Evolutionary conservation across 108 stramenopile genomes (phyloP).

Genomic region (Cyclostephanos tholiformis): DNA sequence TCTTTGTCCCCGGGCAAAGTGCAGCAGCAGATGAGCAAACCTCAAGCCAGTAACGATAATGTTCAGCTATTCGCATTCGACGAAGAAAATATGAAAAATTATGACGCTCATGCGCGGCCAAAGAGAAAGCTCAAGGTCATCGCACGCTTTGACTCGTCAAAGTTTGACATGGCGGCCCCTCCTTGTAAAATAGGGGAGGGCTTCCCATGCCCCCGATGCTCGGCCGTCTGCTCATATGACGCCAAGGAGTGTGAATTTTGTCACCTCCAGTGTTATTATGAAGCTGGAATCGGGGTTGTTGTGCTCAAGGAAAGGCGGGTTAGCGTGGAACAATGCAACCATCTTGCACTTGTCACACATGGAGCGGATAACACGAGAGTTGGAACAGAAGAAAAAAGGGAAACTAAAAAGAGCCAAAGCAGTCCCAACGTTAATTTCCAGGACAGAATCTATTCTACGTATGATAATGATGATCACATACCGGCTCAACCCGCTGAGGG

Average conservation of each 20-base stretch:
- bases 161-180: neutral
- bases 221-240: constrained; percentile 15
- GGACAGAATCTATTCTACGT: neutral
- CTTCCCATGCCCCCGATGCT: constrained; percentile 11
- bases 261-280: constrained; percentile 13
- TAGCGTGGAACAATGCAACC: neutral
- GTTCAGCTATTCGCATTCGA: constrained; percentile 9
- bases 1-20: constrained; percentile 2
- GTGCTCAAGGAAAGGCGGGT: constrained; percentile 8
- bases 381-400: neutral
- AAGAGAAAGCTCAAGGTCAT: constrained; percentile 36
- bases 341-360: neutral
- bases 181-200: constrained; percentile 9
- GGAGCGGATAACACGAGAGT: neutral
- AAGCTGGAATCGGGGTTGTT: constrained; percentile 15
- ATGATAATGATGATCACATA: neutral
- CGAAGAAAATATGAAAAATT: neutral
- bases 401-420: neutral
- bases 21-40: neutral
- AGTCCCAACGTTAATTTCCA: neutral
- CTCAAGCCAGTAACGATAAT: neutral
- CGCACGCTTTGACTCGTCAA: constrained; percentile 12
- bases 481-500: constrained; percentile 2
- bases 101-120: neutral
- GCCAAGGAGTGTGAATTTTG: neutral